These are phyloP conservation scores for Astragalus membranaceus DNA, from an alignment of 306 rosid genomes.

Conservation along the genomic window DNA sequence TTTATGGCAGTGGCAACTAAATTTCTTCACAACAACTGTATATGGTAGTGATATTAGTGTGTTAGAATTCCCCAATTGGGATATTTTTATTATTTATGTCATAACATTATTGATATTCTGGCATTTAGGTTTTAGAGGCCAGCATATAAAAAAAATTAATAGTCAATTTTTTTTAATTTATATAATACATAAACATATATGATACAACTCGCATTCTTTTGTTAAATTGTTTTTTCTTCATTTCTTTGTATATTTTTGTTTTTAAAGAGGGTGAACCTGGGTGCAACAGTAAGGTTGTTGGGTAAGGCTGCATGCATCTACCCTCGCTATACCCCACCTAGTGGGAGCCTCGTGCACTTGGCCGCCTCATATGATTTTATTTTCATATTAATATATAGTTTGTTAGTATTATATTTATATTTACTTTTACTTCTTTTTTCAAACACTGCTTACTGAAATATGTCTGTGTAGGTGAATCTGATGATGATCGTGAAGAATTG, in stretches of 20 bases:
- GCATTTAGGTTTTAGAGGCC: constrained; percentile 1
- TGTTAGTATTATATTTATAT: neutral
- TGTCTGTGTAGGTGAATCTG: constrained; percentile 68
- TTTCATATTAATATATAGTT: neutral
- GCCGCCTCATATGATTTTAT: too few relatives aligned
- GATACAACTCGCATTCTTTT: neutral
- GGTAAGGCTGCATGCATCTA: too few relatives aligned
- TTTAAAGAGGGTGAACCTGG: neutral
- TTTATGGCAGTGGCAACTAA: neutral
- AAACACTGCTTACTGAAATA: constrained; percentile 10
- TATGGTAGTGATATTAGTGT: constrained; percentile 12
- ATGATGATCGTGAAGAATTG: constrained; percentile 75
- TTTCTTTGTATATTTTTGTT: neutral
- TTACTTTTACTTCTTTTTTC: constrained; percentile 5
- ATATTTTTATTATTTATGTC: neutral
- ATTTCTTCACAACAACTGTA: neutral
- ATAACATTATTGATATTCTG: neutral
- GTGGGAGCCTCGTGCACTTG: too few relatives aligned
- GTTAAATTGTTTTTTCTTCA: neutral
- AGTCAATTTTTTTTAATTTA: neutral
- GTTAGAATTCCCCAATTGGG: neutral
- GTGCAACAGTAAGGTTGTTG: too few relatives aligned
- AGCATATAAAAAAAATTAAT: neutral
- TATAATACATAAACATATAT: neutral
- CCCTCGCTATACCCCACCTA: too few relatives aligned